phyloP scores from a whole-genome alignment of 2,329 filamentous ascomycete genomes.

The Trichoderma hamatum region DNA sequence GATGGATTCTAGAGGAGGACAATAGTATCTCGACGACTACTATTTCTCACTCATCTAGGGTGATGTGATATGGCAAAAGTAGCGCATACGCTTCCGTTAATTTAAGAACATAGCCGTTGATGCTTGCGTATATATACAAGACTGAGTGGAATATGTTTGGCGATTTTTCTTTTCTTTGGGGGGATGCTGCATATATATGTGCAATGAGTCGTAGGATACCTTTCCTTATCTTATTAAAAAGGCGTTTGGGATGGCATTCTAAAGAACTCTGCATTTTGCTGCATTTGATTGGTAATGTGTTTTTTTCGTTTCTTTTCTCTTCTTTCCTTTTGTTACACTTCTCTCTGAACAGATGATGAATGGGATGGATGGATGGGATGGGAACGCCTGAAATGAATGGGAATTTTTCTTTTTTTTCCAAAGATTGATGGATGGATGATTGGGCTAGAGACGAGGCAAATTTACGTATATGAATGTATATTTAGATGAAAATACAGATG shows the following conservation, averaged over 20 bases:
- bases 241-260: constrained; percentile 28
- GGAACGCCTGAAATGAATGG: constrained; percentile 9
- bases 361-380: neutral
- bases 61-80: neutral
- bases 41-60: neutral
- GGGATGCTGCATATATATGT: constrained; percentile 25
- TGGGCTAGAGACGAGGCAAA: constrained; percentile 35
- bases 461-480: constrained; percentile 35
- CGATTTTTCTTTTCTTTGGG: constrained; percentile 4
- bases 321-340: constrained; percentile 5
- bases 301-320: neutral
- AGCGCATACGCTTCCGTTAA: neutral
- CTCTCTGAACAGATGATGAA: constrained; percentile 5
- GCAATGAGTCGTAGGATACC: constrained; percentile 26
- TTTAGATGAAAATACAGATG: constrained; percentile 17
- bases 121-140: constrained; percentile 20
- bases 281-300: constrained; percentile 23
- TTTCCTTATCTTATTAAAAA: constrained; percentile 13
- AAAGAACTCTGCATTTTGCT: constrained; percentile 21
- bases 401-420: neutral
- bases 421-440: constrained; percentile 29
- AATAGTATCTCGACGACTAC: neutral
- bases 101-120: constrained; percentile 8
- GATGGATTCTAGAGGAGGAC: constrained; percentile 29
- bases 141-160: constrained; percentile 2